Evolutionary conservation across 441 rosid genomes (phyloP).

Genomic region (Bocquillonia castaneifolia): DNA sequence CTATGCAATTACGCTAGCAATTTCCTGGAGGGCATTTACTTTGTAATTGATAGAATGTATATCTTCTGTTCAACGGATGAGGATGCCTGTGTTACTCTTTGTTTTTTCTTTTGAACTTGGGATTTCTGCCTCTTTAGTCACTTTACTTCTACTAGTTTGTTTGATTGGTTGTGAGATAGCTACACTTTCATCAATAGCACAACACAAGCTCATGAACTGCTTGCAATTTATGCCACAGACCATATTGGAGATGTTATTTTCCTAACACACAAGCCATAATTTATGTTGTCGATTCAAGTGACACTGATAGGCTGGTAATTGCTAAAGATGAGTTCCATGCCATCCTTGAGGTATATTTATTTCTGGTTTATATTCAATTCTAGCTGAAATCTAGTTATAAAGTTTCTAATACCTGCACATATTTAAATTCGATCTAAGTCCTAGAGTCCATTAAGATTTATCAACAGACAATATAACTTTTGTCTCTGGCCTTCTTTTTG

Average conservation of each 20-base stretch:
- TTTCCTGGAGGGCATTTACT: neutral
- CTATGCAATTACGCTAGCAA: neutral
- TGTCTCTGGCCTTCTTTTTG: too few species aligned
- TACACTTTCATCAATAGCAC: neutral
- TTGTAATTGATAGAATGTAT: neutral
- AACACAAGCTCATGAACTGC: conserved; percentile 9
- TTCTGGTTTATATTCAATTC: conserved; percentile 4
- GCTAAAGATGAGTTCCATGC: conserved; percentile 96
- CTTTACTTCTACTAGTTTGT: neutral
- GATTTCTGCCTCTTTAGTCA: neutral
- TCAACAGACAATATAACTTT: too few species aligned
- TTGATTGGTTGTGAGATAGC: neutral
- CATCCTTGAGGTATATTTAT: conserved; percentile 64
- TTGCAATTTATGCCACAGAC: conserved; percentile 45
- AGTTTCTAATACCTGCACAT: neutral
- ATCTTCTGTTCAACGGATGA: neutral
- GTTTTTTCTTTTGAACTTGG: neutral
- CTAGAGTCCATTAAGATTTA: neutral
- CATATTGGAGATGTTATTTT: conserved; percentile 96
- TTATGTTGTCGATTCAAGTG: conserved; percentile 92
- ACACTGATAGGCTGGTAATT: conserved; percentile 74
- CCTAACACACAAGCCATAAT: conserved; percentile 95
- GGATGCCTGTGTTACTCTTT: neutral
- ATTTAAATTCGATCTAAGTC: neutral
- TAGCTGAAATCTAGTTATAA: neutral